phyloP scores from a whole-genome alignment of 805 yeast genomes.

The Metschnikowia matae region DNA sequence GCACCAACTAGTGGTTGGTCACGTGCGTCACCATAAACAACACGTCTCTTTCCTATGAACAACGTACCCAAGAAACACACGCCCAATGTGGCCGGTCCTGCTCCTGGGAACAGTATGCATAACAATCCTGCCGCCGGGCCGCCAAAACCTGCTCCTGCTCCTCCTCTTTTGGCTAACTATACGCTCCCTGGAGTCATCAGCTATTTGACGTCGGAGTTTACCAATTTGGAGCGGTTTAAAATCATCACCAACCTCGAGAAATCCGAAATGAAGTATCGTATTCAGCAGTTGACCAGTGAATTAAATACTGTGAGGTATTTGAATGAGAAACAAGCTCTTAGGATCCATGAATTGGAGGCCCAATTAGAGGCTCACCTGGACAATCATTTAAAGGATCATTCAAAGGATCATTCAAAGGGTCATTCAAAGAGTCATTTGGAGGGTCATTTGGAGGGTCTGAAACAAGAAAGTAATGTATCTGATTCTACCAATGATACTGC shows the following conservation, averaged over 20 bases:
- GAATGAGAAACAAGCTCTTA: conserved; percentile 39
- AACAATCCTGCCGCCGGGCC: neutral
- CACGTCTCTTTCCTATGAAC: neutral
- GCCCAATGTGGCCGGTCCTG: neutral
- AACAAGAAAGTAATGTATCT: too few species aligned
- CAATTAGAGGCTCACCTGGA: conserved; percentile 4
- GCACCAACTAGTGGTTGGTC: neutral
- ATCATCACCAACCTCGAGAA: conserved; percentile 52
- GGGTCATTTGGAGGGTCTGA: neutral
- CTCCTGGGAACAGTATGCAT: neutral
- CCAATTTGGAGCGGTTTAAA: conserved; percentile 38
- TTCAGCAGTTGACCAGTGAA: conserved; percentile 51
- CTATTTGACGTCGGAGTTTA: conserved; percentile 55
- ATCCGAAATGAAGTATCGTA: conserved; percentile 48
- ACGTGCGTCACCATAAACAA: neutral
- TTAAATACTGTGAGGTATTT: conserved; percentile 40
- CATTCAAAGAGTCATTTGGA: too few species aligned
- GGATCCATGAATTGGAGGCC: conserved; percentile 36
- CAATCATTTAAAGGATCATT: too few species aligned
- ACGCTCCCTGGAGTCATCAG: conserved; percentile 59
- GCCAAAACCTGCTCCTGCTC: neutral
- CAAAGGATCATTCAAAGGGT: too few species aligned
- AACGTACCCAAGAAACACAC: conserved; percentile 1
- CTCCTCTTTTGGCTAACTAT: conserved; percentile 27
- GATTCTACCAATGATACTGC: too few species aligned